Conservation (phyloP, 2,329 filamentous ascomycete species). For the Monosporascus sp. region DNA sequence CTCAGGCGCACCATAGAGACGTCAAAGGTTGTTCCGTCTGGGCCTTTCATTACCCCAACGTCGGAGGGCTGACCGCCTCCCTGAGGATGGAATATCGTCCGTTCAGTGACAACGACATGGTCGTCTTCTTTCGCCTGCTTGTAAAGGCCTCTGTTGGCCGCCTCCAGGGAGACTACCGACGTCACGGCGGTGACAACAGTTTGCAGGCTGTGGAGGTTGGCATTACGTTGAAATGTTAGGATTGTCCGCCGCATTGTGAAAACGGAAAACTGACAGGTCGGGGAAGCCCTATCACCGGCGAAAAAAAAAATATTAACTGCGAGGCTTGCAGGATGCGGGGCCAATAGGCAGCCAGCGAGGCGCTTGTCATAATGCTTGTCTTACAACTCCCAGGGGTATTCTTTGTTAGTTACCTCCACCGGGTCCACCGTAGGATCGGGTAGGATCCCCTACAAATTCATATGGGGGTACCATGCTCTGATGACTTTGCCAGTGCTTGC, state of each 20-base stretch:
- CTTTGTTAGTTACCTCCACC: too few species aligned
- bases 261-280: not conserved
- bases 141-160: slow-evolving; percentile 50
- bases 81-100: slow-evolving; percentile 73
- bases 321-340: too few species aligned
- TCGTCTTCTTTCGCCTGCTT: slow-evolving; percentile 49
- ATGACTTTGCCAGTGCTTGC: too few species aligned
- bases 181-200: slow-evolving; percentile 36
- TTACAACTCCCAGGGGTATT: too few species aligned
- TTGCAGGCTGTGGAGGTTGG: slow-evolving; percentile 25
- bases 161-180: slow-evolving; percentile 45
- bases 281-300: too few species aligned
- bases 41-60: slow-evolving; percentile 48
- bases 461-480: too few species aligned
- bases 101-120: slow-evolving; percentile 54
- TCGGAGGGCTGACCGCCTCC: slow-evolving; percentile 72
- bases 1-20: slow-evolving; percentile 56
- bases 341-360: too few species aligned
- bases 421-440: too few species aligned
- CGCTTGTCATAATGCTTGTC: too few species aligned
- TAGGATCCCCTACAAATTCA: too few species aligned
- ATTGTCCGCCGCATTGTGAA: slow-evolving; percentile 32
- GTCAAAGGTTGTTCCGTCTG: slow-evolving; percentile 35
- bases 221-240: slow-evolving; percentile 34
- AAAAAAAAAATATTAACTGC: too few species aligned